These are phyloP conservation scores for Suillus decipiens DNA, from an alignment of 768 basidiomycete species.

Conservation along the genomic window DNA sequence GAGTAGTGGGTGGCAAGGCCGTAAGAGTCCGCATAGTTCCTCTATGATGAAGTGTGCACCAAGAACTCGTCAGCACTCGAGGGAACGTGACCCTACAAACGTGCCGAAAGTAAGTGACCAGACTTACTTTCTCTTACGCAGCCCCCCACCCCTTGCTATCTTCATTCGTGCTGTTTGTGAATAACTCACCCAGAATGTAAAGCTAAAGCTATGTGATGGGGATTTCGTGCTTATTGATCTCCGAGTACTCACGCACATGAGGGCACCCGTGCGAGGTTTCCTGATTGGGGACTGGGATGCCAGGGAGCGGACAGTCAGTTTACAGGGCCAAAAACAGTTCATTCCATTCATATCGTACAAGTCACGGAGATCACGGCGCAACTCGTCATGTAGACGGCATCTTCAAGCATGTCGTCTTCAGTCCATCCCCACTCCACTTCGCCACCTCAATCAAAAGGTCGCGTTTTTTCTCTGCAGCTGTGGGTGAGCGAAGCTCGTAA, in stretches of 20 bases:
- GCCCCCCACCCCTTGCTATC: no score
- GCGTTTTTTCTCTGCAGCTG: slow-evolving; percentile 75
- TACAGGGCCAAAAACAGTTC: neutral
- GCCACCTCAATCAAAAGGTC: slow-evolving; percentile 74
- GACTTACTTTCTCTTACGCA: no score
- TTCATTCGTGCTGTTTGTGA: no score
- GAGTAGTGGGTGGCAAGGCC: neutral
- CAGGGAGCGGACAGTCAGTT: neutral
- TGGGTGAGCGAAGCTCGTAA: slow-evolving; percentile 77
- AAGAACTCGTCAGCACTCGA: no score
- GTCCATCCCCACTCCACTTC: slow-evolving; percentile 85
- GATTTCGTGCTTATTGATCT: neutral
- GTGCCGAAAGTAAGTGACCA: no score
- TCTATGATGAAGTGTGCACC: no score
- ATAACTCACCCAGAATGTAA: neutral
- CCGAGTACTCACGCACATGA: neutral
- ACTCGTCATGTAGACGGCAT: slow-evolving; percentile 49
- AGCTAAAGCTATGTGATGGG: neutral
- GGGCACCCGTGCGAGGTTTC: neutral
- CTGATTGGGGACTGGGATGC: neutral
- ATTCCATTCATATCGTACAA: neutral
- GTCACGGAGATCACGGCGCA: neutral
- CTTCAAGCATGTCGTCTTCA: slow-evolving; percentile 76
- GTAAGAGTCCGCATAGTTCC: neutral
- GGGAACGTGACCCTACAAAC: no score